These are phyloP conservation scores for Fusarium cicatricum DNA, from an alignment of 2,329 filamentous ascomycete genomes.

Conservation along the genomic window DNA sequence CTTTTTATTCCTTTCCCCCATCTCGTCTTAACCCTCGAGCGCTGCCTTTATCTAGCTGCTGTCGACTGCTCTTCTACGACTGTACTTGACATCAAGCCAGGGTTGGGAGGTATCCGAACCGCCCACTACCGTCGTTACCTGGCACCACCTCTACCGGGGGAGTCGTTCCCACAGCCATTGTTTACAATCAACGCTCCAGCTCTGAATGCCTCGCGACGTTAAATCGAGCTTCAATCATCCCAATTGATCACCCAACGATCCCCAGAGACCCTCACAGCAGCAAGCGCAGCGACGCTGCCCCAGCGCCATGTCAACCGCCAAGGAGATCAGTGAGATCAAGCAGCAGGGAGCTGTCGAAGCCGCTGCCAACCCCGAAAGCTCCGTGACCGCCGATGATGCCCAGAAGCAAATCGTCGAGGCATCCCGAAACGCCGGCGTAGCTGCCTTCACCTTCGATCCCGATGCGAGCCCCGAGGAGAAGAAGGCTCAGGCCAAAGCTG, in stretches of 20 bases:
- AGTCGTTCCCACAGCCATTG: slow-evolving; percentile 13
- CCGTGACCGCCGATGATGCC: slow-evolving; percentile 73
- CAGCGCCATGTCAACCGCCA: slow-evolving; percentile 47
- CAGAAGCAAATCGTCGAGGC: slow-evolving; percentile 79
- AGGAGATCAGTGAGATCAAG: slow-evolving; percentile 71
- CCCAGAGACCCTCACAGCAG: slow-evolving; percentile 4
- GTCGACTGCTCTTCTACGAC: slow-evolving; percentile 8
- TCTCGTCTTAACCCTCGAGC: slow-evolving; percentile 13
- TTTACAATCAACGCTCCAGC: slow-evolving; percentile 15
- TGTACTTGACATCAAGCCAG: slow-evolving; percentile 9
- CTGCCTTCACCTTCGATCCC: slow-evolving; percentile 87
- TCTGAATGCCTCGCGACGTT: slow-evolving; percentile 33
- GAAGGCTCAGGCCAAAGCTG: slow-evolving; percentile 77
- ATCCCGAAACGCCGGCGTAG: slow-evolving; percentile 78
- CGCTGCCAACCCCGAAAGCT: slow-evolving; percentile 73
- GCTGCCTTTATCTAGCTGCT: slow-evolving; percentile 22
- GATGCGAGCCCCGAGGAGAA: slow-evolving; percentile 86
- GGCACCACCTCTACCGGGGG: slow-evolving; percentile 10
- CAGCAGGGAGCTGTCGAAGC: slow-evolving; percentile 82
- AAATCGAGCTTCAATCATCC: slow-evolving; percentile 19
- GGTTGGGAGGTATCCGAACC: slow-evolving; percentile 18
- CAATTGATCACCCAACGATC: slow-evolving; percentile 35
- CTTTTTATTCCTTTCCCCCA: slow-evolving; percentile 23
- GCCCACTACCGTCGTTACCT: slow-evolving; percentile 19
- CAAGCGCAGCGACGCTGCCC: slow-evolving; percentile 27